These are phyloP conservation scores for Thermomucor indicae-seudaticae DNA, from an alignment of 371 early-diverging fungal genomes.

Conservation along the genomic window DNA sequence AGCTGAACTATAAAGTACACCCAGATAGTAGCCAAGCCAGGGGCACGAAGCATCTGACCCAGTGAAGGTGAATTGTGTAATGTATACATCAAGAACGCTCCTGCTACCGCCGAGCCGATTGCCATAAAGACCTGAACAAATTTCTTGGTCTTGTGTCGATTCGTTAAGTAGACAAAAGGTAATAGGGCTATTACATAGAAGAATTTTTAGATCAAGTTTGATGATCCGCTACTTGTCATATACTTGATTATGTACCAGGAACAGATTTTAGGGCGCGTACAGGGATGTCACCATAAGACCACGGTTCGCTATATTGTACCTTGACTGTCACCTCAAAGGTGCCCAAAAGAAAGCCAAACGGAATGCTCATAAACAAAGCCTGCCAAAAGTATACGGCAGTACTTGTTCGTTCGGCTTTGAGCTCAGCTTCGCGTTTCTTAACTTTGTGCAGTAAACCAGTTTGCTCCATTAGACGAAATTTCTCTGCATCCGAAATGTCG, in stretches of 20 bases:
- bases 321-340: slow-evolving; percentile 58
- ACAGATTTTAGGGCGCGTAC: slow-evolving; percentile 35
- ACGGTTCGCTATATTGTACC: slow-evolving; percentile 53
- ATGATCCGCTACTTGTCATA: background rate
- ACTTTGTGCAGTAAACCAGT: slow-evolving; percentile 47
- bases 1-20: slow-evolving; percentile 58
- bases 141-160: slow-evolving; percentile 40
- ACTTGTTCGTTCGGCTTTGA: slow-evolving; percentile 12
- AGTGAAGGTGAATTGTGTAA: slow-evolving; percentile 53
- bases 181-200: slow-evolving; percentile 33
- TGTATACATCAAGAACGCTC: slow-evolving; percentile 53
- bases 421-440: slow-evolving; percentile 30
- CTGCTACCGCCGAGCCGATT: slow-evolving; percentile 30
- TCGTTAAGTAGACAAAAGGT: slow-evolving; percentile 52
- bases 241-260: slow-evolving; percentile 41
- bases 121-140: slow-evolving; percentile 45
- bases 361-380: slow-evolving; percentile 52
- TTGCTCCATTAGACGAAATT: slow-evolving; percentile 46
- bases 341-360: slow-evolving; percentile 49
- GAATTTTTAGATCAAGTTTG: background rate
- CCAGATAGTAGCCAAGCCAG: slow-evolving; percentile 57
- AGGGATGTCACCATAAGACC: slow-evolving; percentile 31
- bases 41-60: slow-evolving; percentile 61
- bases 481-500: slow-evolving; percentile 35
- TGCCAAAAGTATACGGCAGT: slow-evolving; percentile 50